Evolutionary conservation across 257 asterid species (phyloP).

Genomic region (Marsdenia floribunda): DNA sequence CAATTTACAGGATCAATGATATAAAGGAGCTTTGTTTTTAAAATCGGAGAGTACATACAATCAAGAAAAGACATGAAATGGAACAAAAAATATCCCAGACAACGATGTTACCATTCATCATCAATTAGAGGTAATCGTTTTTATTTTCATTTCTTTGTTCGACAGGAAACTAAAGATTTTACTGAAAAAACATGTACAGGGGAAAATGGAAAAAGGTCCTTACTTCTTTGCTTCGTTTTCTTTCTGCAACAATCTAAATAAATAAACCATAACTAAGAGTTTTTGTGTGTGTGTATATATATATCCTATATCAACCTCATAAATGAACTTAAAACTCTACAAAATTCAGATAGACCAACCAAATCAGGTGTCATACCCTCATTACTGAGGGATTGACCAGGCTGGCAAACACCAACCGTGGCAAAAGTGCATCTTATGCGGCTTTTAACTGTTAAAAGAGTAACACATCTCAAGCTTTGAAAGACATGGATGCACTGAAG

Average conservation of each 20-base stretch:
- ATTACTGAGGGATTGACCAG: background rate
- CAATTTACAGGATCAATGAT: too few species aligned
- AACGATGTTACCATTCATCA: too few species aligned
- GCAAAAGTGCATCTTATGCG: slow-evolving; percentile 20
- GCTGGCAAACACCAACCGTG: slow-evolving; percentile 6
- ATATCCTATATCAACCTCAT: slow-evolving; percentile 9
- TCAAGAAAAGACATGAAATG: too few species aligned
- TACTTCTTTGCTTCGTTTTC: background rate
- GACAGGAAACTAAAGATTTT: background rate
- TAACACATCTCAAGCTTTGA: slow-evolving; percentile 17
- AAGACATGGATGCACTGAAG: slow-evolving; percentile 45
- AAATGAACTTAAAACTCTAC: slow-evolving; percentile 18
- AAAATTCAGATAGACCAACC: slow-evolving; percentile 26
- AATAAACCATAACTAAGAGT: background rate
- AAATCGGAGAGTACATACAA: too few species aligned
- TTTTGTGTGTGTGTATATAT: slow-evolving; percentile 9
- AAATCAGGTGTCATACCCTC: slow-evolving; percentile 8
- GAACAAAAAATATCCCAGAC: too few species aligned
- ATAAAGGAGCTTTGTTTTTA: too few species aligned
- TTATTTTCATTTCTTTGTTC: too few species aligned
- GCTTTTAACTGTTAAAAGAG: background rate
- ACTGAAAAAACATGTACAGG: background rate
- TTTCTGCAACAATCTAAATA: background rate
- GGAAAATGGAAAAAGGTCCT: background rate
- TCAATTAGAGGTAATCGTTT: too few species aligned